Evolutionary conservation across 306 rosid genomes (phyloP).

Genomic region (Gynostemma pentaphyllum): DNA sequence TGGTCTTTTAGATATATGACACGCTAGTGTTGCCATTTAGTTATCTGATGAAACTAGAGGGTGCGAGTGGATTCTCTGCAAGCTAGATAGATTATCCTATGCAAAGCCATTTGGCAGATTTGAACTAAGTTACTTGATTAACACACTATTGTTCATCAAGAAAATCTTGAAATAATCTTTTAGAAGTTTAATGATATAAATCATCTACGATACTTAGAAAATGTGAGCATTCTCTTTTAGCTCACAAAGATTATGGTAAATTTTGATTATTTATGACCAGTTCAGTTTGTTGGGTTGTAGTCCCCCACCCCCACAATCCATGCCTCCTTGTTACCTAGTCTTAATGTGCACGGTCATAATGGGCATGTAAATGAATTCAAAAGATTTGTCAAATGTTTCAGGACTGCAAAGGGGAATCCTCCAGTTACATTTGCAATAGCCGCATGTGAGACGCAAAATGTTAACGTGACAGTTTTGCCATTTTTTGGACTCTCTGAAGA

Average conservation of each 20-base stretch:
- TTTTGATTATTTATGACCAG: not conserved
- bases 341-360: not conserved
- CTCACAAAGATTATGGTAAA: not conserved
- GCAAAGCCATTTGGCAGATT: no score
- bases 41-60: no score
- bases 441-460: slow-evolving; percentile 97
- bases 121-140: not conserved
- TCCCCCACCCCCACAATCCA: slow-evolving; percentile 13
- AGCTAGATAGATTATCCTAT: no score
- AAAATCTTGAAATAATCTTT: not conserved
- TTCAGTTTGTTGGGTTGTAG: no score
- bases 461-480: slow-evolving; percentile 82
- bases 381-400: slow-evolving; percentile 32
- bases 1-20: no score
- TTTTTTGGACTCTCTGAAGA: slow-evolving; percentile 80
- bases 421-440: slow-evolving; percentile 90
- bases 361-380: not conserved
- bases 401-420: slow-evolving; percentile 87
- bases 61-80: no score
- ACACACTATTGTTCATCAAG: not conserved
- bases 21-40: no score
- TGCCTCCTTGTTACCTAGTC: not conserved
- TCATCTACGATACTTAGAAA: not conserved
- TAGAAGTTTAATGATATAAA: not conserved
- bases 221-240: not conserved